Evolutionary conservation across 352 stramenopile species (phyloP), one percentile per base, ranked within the genome.

Genomic region (Phytophthora idaei): DNA sequence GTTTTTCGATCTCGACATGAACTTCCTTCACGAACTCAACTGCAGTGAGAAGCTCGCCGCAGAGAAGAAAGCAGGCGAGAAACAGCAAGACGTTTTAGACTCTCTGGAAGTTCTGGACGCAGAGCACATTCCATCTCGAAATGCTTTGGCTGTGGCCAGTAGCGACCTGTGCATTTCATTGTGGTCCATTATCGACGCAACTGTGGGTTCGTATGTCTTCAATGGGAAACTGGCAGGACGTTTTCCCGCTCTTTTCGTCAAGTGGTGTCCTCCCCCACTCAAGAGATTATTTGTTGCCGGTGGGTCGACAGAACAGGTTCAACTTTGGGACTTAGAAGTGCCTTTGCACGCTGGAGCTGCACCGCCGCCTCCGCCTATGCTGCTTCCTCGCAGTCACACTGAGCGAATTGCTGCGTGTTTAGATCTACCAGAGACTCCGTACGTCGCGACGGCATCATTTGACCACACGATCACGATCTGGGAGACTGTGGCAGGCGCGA

Each of bases 381-480:
- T 76, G 39, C 69, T 76, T 46, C 69, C 64, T 10, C 57, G 58
- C 51, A 57, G 65, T 48, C 62, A 89, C 21, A 72, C 29, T 4
- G 83, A 92, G 44, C 69, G 81, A 2, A 61, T 92, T 47, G 82
- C 84, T 5, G 80, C 85, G 14, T 80, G 76, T 31, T 39, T 93
- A 12, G 82, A 93, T 46, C 46, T 94, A 4, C 64, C 74, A 2
- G 63, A 68, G 4, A 81, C 85, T n/a, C 65, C 70, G 6, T 67
- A 90, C 21, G 78, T 96, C 25, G 84, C 79, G 0, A 95, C 89
- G 14, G 81, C 78, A 9, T 90, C 81, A 12, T 94, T 93, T 56
- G 89, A 96, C 64, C 75, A 87, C 34, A 90, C 72, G 5, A 90
- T 96, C 32, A 74, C 79, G 0, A 61, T 95, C 10, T 93, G 87